Evolutionary conservation across 768 basidiomycete species (phyloP), one percentile per base, ranked within the genome.

Genomic region (Suillus plorans): DNA sequence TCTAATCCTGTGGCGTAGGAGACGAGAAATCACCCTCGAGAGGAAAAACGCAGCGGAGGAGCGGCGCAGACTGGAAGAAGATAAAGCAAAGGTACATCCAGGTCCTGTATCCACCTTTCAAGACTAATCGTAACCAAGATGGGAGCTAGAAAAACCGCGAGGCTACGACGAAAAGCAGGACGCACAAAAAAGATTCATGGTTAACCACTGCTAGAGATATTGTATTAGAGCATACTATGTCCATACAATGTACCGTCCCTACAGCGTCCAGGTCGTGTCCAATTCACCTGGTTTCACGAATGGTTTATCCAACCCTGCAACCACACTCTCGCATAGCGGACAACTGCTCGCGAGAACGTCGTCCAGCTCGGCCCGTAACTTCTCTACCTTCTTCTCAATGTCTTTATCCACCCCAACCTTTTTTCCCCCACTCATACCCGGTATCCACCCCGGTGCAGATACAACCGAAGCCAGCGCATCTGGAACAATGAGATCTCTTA

Each of bases 401-500:
- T 86, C 86, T 49, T 79, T 77, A 66, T 73, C 79, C 37, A 74
- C 68, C 44, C 80, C 79, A 59, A 76, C 80, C 70, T 82, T 81
- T 61, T 80, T 83, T 5, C 82, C 81, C 22, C 82, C 80, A 45
- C 80, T 79, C 67, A 89, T 88, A 37, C 86, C 85, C 25, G 91
- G 89, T 68, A 92, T 89, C 91, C 91, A 93, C 20, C 82, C 82
- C 4, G 91, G 89, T 6, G 89, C 84, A 1, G 90, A 87, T 62
- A 99, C 91, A 25, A 94, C 85, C 39, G 87, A 85, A 36, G 94
- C 95, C 16, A 99, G 83, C 4, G 95, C 92, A 71, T 99, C 97
- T 14, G 97, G 97, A 9, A 98, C 80, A 70, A 99, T 97, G 60
- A 99, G 81, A 74, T 98, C 95, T 50, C 95, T 85, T 61, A 99